Conservation (phyloP, 305 asterid species). For the Fraxinus paxiana region DNA sequence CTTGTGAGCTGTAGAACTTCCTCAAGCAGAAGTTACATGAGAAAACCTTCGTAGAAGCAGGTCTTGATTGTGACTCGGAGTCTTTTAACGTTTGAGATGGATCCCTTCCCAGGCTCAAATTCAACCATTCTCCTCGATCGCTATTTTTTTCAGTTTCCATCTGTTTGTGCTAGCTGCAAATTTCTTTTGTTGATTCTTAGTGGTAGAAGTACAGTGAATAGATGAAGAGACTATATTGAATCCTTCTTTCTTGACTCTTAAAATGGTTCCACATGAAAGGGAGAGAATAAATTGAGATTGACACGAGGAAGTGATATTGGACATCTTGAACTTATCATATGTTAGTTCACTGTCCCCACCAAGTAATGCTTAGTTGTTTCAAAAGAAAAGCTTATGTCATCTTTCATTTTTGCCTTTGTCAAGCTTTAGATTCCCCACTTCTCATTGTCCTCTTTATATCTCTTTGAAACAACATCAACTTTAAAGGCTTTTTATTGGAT, state of each 20-base stretch:
- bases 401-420: slow-evolving; percentile 42
- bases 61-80: slow-evolving; percentile 26
- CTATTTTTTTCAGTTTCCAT: slow-evolving; percentile 49
- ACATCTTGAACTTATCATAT: slow-evolving; percentile 36
- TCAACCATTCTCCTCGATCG: slow-evolving; percentile 60
- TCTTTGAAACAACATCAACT: slow-evolving; percentile 39
- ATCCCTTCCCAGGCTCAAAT: slow-evolving; percentile 54
- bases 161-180: slow-evolving; percentile 13
- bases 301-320: slow-evolving; percentile 42
- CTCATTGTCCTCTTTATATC: slow-evolving; percentile 36
- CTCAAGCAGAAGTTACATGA: slow-evolving; percentile 91
- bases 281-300: slow-evolving; percentile 43
- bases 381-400: slow-evolving; percentile 52
- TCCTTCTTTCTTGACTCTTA: slow-evolving; percentile 36
- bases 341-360: slow-evolving; percentile 57
- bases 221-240: slow-evolving; percentile 30
- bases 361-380: slow-evolving; percentile 43
- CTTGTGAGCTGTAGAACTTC: slow-evolving; percentile 83
- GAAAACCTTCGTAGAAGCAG: slow-evolving; percentile 51
- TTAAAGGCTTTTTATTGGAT: slow-evolving; percentile 38
- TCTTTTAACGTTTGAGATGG: slow-evolving; percentile 20
- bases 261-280: slow-evolving; percentile 38
- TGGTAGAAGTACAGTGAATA: slow-evolving; percentile 23
- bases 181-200: slow-evolving; percentile 17
- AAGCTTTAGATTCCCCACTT: slow-evolving; percentile 62